Percentiles rank a stretch among this genome's conserved stretches.
phyloP scores from a whole-genome alignment of 2,329 filamentous ascomycete genomes.

The Penicillium brevicompactum region DNA sequence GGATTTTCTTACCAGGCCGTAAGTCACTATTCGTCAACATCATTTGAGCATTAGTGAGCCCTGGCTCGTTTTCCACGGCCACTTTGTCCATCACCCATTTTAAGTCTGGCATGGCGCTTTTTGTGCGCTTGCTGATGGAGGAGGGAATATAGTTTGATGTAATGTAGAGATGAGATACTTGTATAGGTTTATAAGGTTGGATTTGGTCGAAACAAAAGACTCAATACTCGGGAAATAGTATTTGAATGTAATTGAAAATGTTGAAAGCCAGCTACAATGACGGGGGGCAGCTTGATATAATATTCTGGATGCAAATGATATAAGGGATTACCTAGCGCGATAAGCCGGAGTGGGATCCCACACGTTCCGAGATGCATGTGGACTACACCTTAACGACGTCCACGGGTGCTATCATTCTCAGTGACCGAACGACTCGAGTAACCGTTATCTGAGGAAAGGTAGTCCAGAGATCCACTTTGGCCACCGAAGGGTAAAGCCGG shows the following conservation, averaged over 20 bases:
- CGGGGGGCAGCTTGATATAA: neutral
- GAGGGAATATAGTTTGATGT: neutral
- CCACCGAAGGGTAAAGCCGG: conserved; percentile 5
- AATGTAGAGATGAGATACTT: neutral
- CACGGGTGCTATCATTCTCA: conserved; percentile 14
- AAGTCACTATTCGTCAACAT: conserved; percentile 87
- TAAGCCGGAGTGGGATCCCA: neutral
- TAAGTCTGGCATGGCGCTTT: conserved; percentile 27
- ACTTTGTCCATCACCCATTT: conserved; percentile 55
- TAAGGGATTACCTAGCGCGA: neutral
- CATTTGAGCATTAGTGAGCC: conserved; percentile 75
- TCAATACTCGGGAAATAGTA: too few relatives aligned
- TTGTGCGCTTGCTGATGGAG: conserved; percentile 1
- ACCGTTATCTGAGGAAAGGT: conserved; percentile 27
- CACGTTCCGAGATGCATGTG: too few relatives aligned
- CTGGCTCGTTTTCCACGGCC: conserved; percentile 73
- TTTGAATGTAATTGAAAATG: neutral
- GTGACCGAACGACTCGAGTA: conserved; percentile 26
- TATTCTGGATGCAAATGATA: neutral
- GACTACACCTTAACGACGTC: too few relatives aligned
- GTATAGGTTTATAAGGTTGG: neutral
- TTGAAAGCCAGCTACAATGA: neutral
- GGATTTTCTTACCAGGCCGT: conserved; percentile 56
- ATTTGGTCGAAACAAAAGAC: too few relatives aligned
- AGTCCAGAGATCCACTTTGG: neutral